These are phyloP conservation scores for Penicillium silybi DNA, from an alignment of 495 filamentous ascomycete species.

Conservation along the genomic window DNA sequence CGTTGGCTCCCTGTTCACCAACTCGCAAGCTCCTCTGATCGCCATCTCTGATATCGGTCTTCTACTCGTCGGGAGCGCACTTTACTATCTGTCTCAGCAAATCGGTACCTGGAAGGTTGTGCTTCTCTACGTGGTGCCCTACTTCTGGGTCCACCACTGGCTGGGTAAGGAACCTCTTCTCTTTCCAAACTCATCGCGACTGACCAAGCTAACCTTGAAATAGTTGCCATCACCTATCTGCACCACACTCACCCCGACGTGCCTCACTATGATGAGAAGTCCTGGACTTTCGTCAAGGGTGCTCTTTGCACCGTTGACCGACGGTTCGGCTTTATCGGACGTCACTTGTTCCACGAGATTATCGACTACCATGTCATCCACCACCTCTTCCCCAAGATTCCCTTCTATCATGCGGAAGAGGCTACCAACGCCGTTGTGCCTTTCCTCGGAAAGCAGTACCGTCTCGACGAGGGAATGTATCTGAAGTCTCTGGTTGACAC, in stretches of 20 bases:
- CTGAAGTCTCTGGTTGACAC: slow-evolving; percentile 17
- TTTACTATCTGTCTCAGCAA: slow-evolving; percentile 41
- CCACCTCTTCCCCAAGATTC: slow-evolving; percentile 80
- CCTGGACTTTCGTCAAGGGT: slow-evolving; percentile 84
- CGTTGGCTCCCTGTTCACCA: slow-evolving; percentile 56
- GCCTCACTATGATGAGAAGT: slow-evolving; percentile 72
- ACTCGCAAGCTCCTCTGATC: slow-evolving; percentile 52
- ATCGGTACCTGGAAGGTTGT: slow-evolving; percentile 50
- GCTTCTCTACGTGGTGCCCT: slow-evolving; percentile 51
- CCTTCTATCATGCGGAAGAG: slow-evolving; percentile 89
- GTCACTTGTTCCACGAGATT: slow-evolving; percentile 83
- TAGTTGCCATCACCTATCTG: slow-evolving; percentile 81
- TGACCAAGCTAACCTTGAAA: not conserved
- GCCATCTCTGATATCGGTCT: slow-evolving; percentile 58
- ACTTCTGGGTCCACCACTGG: slow-evolving; percentile 62
- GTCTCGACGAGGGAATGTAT: slow-evolving; percentile 16
- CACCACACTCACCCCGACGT: slow-evolving; percentile 86
- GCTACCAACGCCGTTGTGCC: slow-evolving; percentile 79
- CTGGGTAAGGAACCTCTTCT: slow-evolving; percentile 35
- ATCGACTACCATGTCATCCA: slow-evolving; percentile 91
- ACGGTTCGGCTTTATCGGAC: slow-evolving; percentile 84
- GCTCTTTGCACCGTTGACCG: slow-evolving; percentile 86
- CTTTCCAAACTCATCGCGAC: not conserved
- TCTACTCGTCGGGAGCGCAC: slow-evolving; percentile 36
- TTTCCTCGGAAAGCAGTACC: slow-evolving; percentile 80